Percentiles rank a stretch among this genome's conserved stretches.
Evolutionary conservation across 2,329 filamentous ascomycete genomes (phyloP).

Genomic region (Venturia effusa): DNA sequence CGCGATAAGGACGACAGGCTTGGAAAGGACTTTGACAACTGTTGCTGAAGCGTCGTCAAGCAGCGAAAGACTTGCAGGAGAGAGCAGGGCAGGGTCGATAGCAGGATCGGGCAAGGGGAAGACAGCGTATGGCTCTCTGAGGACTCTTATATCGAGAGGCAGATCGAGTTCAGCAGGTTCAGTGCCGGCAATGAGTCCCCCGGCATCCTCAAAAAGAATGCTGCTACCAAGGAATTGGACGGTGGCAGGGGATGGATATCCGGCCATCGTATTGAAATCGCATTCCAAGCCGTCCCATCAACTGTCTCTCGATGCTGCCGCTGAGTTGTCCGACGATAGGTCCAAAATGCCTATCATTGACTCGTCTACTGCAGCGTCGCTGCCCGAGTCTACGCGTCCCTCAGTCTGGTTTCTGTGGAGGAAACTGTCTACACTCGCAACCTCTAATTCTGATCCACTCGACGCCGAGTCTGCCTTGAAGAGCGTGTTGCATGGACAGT

Average conservation of each 20-base stretch:
- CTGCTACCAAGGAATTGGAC: slow-evolving; percentile 1
- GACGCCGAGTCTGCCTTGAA: slow-evolving; percentile 1
- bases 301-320: neutral
- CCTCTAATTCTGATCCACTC: neutral
- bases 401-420: slow-evolving; percentile 1
- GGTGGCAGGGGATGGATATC: neutral
- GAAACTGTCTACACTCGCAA: neutral
- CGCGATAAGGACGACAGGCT: slow-evolving; percentile 23
- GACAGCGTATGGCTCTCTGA: slow-evolving; percentile 14
- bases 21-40: slow-evolving; percentile 31
- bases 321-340: neutral
- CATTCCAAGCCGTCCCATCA: slow-evolving; percentile 5
- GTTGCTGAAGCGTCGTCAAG: slow-evolving; percentile 38
- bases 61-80: slow-evolving; percentile 27
- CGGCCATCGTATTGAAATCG: neutral
- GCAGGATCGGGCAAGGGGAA: slow-evolving; percentile 11
- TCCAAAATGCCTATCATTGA: neutral
- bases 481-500: neutral
- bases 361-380: neutral
- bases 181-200: neutral
- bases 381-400: neutral
- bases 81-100: slow-evolving; percentile 11
- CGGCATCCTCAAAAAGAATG: neutral
- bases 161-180: slow-evolving; percentile 8
- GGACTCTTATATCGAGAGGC: slow-evolving; percentile 14